A percentile compares a stretch with the other conserved stretches of the same genome.
phyloP scores from a whole-genome alignment of 768 basidiomycete species.

The Gautieria morchelliformis region DNA sequence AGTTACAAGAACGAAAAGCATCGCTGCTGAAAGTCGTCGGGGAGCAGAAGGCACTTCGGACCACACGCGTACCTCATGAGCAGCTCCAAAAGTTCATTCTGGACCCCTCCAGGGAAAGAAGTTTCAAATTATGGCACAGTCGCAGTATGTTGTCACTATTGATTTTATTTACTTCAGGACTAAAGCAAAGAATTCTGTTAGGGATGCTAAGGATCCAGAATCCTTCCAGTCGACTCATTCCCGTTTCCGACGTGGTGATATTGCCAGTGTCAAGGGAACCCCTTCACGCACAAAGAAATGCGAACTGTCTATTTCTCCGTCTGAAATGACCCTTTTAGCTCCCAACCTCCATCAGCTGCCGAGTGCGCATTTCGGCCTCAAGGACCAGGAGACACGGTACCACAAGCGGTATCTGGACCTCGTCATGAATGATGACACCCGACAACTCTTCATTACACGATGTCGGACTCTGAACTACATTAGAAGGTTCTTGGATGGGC shows the following conservation, averaged over 20 bases:
- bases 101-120: too few species aligned
- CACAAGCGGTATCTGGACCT: constrained; percentile 98
- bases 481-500: constrained; percentile 78
- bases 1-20: too few species aligned
- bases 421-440: constrained; percentile 84
- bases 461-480: constrained; percentile 85
- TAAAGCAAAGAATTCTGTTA: constrained; percentile 20
- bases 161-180: background rate
- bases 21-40: too few species aligned
- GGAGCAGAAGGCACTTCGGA: too few species aligned
- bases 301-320: constrained; percentile 91
- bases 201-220: too few species aligned
- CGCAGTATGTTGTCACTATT: constrained; percentile 43
- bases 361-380: too few species aligned
- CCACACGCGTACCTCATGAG: too few species aligned
- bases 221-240: constrained; percentile 71
- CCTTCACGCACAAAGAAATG: constrained; percentile 93
- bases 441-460: too few species aligned
- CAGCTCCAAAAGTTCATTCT: too few species aligned
- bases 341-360: too few species aligned
- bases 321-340: too few species aligned
- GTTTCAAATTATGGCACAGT: too few species aligned
- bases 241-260: constrained; percentile 89
- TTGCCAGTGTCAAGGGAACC: constrained; percentile 83
- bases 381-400: constrained; percentile 96